Conservation (phyloP, 352 stramenopile species). For the Blastocystis sp. region DNA sequence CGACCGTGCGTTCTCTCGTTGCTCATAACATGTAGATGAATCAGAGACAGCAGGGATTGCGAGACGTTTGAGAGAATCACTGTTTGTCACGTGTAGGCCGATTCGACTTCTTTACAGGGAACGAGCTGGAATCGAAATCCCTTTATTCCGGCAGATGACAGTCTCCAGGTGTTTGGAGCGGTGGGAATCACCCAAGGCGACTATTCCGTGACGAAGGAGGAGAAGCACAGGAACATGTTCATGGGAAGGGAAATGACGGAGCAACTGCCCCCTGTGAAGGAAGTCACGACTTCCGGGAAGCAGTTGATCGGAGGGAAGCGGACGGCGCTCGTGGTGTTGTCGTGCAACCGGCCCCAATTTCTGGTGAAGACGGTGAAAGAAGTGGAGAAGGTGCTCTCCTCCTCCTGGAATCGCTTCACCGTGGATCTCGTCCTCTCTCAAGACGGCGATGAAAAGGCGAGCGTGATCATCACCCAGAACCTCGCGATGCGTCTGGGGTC, state of each 20-base stretch:
- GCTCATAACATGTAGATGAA: background rate
- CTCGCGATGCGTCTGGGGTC: conserved; percentile 42
- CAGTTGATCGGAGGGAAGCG: conserved; percentile 21
- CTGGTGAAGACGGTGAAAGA: conserved; percentile 75
- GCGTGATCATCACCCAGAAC: conserved; percentile 73
- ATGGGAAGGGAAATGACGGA: background rate
- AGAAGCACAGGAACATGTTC: conserved; percentile 4
- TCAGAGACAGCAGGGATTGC: background rate
- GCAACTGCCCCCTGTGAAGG: background rate
- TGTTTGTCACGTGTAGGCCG: background rate
- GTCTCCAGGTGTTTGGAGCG: background rate
- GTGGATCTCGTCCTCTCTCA: conserved; percentile 78
- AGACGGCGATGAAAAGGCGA: conserved; percentile 75
- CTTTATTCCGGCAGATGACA: background rate
- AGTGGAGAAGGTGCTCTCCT: conserved; percentile 71
- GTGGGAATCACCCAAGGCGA: background rate
- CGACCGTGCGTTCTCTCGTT: background rate
- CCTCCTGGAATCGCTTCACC: conserved; percentile 72
- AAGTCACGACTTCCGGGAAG: background rate
- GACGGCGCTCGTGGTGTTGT: conserved; percentile 76
- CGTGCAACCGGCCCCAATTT: conserved; percentile 77
- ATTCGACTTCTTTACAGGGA: background rate
- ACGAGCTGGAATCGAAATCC: background rate
- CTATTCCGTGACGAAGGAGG: background rate
- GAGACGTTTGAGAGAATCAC: background rate